Evolutionary conservation across 139 green algal species (phyloP).

Genomic region (Picochlorum sp.): DNA sequence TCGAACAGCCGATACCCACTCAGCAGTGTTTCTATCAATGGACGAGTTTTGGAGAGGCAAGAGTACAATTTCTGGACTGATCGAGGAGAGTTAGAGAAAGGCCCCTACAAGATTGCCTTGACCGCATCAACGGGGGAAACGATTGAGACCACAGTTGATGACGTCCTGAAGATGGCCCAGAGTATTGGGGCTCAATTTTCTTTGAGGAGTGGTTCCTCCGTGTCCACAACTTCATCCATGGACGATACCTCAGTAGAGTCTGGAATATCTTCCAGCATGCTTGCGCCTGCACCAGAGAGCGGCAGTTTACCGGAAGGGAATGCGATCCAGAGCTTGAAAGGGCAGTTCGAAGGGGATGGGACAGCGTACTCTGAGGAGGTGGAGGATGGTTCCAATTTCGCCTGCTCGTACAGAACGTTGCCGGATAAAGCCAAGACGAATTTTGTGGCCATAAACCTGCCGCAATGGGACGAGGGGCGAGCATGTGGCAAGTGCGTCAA

Average conservation of each 20-base stretch:
- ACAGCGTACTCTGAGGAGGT: conserved; percentile 1
- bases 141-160: neutral
- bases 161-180: no score
- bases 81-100: neutral
- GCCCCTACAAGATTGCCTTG: neutral
- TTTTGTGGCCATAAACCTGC: conserved; percentile 6
- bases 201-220: no score
- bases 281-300: no score
- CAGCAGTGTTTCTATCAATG: neutral
- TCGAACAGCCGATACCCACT: conserved; percentile 1
- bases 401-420: conserved; percentile 9
- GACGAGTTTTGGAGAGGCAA: neutral
- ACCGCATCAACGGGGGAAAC: neutral
- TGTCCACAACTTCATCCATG: no score
- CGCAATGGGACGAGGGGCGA: neutral
- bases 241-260: no score
- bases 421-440: neutral
- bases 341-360: neutral
- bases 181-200: no score
- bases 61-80: conserved; percentile 1
- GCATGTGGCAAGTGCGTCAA: conserved; percentile 6
- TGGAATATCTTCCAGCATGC: no score
- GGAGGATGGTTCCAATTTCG: neutral
- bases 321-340: no score
- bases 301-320: no score